Base-by-base conservation (phyloP, 495 filamentous ascomycete genomes). In the Aspergillus baeticus region DNA sequence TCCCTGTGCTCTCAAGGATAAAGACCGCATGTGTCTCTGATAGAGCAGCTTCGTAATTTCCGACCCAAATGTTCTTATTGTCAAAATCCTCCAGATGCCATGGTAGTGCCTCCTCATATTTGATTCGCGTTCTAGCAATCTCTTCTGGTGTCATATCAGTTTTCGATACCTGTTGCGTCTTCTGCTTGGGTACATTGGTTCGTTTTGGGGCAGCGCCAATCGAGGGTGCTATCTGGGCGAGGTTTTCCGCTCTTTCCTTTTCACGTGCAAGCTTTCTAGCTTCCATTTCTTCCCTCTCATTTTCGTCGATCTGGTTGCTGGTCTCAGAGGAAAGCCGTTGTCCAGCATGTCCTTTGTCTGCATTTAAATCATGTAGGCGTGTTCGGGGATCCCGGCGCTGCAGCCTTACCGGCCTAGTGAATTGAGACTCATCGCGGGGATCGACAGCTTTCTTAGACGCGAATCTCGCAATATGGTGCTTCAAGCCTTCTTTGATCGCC, bases 1-100 rank as follows among this genome's bases (percentile, higher is more conserved):
- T 81, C 0, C 68, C 74, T 0, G 65, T 68, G 35, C 65, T 64
- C 21, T 88, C 86, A 17, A 88, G 79, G 13, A 89, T 78, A 54
- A 98, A 84, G 21, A 92, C 85, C 6, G 88, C 86, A 63, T 87
- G 83, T 0, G 81, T 83, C 41, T 92, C 85, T 0, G 91, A 95
- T 44, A 97, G 73, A 21, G 88, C 87, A 10, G 86, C 86, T 64
- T 97, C 88, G 60, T 96, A 96, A 39, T 86, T 88, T 17, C 93
- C 95, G 21, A 92, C 87, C 92, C 92, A 98, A 2, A 87, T 87
- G 59, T 95, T 89, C 64, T 91, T 95, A 63, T 90, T 88, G 61
- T 97, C 92, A 51, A 92, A 95, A 69, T 98, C 94, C 64, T 98
- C 94, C 44, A 98, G 69, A 66, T 96, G 92, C 94, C 94, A 98